phyloP scores from a whole-genome alignment of 129 eudicot species.

The Escallonia rubra region DNA sequence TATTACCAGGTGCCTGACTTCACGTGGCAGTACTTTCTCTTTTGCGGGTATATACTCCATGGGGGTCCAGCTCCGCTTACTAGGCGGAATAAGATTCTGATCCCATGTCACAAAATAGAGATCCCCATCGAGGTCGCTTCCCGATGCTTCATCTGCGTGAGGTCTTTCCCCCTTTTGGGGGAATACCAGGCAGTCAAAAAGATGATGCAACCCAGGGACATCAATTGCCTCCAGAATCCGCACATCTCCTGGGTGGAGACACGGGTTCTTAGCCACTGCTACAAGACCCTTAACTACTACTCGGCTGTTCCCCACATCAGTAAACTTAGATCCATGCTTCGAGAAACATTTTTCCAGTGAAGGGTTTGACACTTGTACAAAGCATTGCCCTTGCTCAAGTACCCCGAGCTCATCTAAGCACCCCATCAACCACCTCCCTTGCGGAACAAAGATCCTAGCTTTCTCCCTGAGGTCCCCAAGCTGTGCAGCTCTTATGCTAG shows the following conservation, averaged over 20 bases:
- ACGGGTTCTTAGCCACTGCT: slow-evolving; percentile 45
- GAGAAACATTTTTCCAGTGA: slow-evolving; percentile 33
- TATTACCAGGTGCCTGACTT: slow-evolving; percentile 31
- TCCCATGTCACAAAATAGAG: slow-evolving; percentile 64
- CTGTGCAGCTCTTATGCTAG: slow-evolving; percentile 55
- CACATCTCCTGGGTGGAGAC: slow-evolving; percentile 53
- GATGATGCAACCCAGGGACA: slow-evolving; percentile 38
- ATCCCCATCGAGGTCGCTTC: slow-evolving; percentile 54
- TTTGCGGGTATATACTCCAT: slow-evolving; percentile 47
- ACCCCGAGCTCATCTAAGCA: slow-evolving; percentile 39
- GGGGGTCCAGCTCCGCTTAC: slow-evolving; percentile 37
- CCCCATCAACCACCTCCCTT: slow-evolving; percentile 55
- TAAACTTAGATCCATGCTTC: slow-evolving; percentile 36
- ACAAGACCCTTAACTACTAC: slow-evolving; percentile 2
- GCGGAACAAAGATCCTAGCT: slow-evolving; percentile 45
- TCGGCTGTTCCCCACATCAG: slow-evolving; percentile 17
- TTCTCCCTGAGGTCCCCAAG: slow-evolving; percentile 40
- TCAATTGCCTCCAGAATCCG: slow-evolving; percentile 47
- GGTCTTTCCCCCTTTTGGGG: slow-evolving; percentile 60
- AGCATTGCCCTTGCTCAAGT: slow-evolving; percentile 47
- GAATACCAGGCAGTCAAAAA: slow-evolving; percentile 44
- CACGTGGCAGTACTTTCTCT: slow-evolving; percentile 24
- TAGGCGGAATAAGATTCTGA: slow-evolving; percentile 51
- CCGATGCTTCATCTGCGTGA: slow-evolving; percentile 53
- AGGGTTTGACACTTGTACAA: slow-evolving; percentile 41